Base-by-base conservation (phyloP, 305 asterid species). In the Fraxinus dipetala region DNA sequence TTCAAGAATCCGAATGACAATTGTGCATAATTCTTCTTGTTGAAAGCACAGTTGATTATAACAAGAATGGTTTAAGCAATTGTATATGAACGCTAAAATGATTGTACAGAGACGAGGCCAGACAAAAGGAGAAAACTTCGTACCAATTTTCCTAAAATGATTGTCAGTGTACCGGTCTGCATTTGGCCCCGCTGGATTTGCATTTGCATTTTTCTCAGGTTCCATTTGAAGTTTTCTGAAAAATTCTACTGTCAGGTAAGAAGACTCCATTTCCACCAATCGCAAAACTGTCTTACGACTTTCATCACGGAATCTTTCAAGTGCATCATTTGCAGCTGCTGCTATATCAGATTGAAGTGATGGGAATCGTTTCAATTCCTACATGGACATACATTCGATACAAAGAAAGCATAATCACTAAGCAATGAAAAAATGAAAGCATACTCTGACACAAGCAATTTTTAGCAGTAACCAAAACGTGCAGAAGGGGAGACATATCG, bases 191-290 rank as follows among this genome's bases (percentile, higher is more conserved):
- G 89, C 20, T 61, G 87, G 54, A 65, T 84, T 86, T 78, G 88
- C 78, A 14, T 78, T 63, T 84, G 88, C 78, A 18, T 78, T 63
- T 85, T 91, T 93, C 91, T 96, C 99, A 16, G 96, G 93, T 79
- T 96, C 99, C 69, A 91, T 78, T 34, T 94, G 97, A 78, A 96
- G 90, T 88, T 94, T 96, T 86, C 98, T 80, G 83, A 96, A 96
- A 80, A 94, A 96, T 61, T 96, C 99, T 45, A 96, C 98, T 54
- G 99, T 96, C 80, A 94, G 91, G 92, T 96, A 96, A 56, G 93
- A 84, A 69, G 98, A 96, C 88, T 96, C 98, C 98, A 96, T 96
- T 86, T 96, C 98, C 78, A 96, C 99, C 87, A 96, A 90, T 56
- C 99, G 88, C 81, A 83, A n/a, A 86, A 96, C 94, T 74, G 99